Percentiles rank a stretch among this genome's conserved stretches.
Conservation (phyloP, 805 yeast species). For the Teunomyces panamensis region DNA sequence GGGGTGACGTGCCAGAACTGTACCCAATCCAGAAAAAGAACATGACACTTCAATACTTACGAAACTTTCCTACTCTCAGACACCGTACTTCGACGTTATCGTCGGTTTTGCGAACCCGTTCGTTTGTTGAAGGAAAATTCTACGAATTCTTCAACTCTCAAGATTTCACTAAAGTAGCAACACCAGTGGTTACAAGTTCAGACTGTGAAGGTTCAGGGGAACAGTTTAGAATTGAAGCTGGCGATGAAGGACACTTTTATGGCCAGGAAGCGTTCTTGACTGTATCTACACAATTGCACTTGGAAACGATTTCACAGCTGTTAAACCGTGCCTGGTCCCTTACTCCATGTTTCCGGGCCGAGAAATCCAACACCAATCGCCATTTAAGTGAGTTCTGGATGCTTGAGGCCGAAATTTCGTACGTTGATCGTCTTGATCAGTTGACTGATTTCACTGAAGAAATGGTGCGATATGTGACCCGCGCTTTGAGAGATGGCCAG, state of each 20-base stretch:
- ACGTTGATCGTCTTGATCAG: slow-evolving; percentile 54
- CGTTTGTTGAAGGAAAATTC: slow-evolving; percentile 56
- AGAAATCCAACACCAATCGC: slow-evolving; percentile 82
- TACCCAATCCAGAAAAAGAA: slow-evolving; percentile 85
- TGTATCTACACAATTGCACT: slow-evolving; percentile 88
- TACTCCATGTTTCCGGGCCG: slow-evolving; percentile 93
- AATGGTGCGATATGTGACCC: slow-evolving; percentile 56
- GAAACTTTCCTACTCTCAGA: slow-evolving; percentile 73
- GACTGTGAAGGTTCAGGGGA: slow-evolving; percentile 99
- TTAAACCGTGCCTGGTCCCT: slow-evolving; percentile 82
- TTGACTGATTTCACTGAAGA: slow-evolving; percentile 64
- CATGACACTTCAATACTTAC: slow-evolving; percentile 61
- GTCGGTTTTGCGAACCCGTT: slow-evolving; percentile 69
- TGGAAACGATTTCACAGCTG: slow-evolving; percentile 77
- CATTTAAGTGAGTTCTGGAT: slow-evolving; percentile 97
- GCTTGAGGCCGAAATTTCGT: slow-evolving; percentile 88
- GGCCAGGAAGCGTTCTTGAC: slow-evolving; percentile 71
- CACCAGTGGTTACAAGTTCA: slow-evolving; percentile 83
- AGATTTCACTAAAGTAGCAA: slow-evolving; percentile 69
- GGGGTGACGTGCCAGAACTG: slow-evolving; percentile 59
- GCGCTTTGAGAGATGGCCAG: slow-evolving; percentile 13
- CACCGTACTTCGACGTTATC: slow-evolving; percentile 69
- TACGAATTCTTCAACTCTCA: slow-evolving; percentile 50
- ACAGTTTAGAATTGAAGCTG: slow-evolving; percentile 56
- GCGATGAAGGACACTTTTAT: slow-evolving; percentile 45